Conservation (phyloP, 306 rosid species). For the Dicorynia guianensis region DNA sequence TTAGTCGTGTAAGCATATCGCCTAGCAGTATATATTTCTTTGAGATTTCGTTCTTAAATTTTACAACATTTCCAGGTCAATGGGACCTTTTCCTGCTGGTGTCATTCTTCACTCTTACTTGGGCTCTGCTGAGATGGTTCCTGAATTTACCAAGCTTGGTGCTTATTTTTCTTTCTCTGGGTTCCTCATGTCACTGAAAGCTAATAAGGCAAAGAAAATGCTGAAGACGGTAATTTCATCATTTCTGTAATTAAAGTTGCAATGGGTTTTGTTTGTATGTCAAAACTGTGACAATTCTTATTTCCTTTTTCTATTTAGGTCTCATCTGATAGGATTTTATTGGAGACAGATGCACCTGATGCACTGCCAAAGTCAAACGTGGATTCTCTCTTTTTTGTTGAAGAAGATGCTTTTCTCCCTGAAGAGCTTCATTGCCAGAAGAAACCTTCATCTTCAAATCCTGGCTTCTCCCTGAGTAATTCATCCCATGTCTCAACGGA, state of each 20-base stretch:
- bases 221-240: constrained; percentile 62
- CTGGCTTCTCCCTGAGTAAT: constrained; percentile 27
- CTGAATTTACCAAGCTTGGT: constrained; percentile 82
- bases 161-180: constrained; percentile 92
- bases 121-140: constrained; percentile 95
- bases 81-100: constrained; percentile 95
- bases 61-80: constrained; percentile 55
- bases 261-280: neutral
- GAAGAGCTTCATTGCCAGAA: constrained; percentile 41
- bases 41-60: constrained; percentile 8
- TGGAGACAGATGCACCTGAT: constrained; percentile 99
- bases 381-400: constrained; percentile 63
- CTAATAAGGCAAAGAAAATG: constrained; percentile 82
- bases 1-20: neutral
- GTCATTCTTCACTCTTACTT: constrained; percentile 88
- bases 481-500: constrained; percentile 38
- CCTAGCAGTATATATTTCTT: neutral
- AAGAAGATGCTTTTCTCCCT: constrained; percentile 66
- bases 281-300: constrained; percentile 30
- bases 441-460: constrained; percentile 34
- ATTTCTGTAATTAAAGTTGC: constrained; percentile 17
- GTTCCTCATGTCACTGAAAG: constrained; percentile 77
- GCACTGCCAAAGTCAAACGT: constrained; percentile 66
- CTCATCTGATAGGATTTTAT: constrained; percentile 73
- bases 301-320: constrained; percentile 57